Percentiles rank a stretch among this genome's conserved stretches.
Conservation (phyloP, 148 eudicot genomes). For the Hydrangea macrophylla region DNA sequence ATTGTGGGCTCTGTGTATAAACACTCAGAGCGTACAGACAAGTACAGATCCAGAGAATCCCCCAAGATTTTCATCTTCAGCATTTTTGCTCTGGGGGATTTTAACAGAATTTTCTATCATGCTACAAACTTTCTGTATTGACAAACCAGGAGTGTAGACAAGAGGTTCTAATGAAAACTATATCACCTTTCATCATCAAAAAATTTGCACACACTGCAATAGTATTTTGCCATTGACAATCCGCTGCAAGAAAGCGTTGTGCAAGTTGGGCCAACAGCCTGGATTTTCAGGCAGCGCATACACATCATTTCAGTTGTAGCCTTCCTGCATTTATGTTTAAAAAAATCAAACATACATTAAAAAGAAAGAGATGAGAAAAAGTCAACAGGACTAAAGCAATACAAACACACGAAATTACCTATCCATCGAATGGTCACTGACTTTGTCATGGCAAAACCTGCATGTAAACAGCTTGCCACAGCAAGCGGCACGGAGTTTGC, state of each 20-base stretch:
- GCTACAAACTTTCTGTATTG: not conserved
- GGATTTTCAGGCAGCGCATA: conserved; percentile 81
- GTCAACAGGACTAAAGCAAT: conserved; percentile 1
- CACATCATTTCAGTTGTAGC: conserved; percentile 98
- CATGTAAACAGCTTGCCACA: conserved; percentile 86
- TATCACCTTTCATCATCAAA: conserved; percentile 89
- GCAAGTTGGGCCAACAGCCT: conserved; percentile 81
- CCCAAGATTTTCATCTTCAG: no score
- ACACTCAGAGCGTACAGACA: no score
- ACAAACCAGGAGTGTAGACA: not conserved
- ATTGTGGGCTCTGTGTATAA: no score
- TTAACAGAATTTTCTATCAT: not conserved
- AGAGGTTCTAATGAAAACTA: not conserved
- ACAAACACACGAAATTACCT: conserved; percentile 46
- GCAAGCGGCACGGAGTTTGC: conserved; percentile 93
- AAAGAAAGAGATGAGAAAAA: conserved; percentile 1
- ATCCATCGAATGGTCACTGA: conserved; percentile 96
- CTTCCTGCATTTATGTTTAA: conserved; percentile 81
- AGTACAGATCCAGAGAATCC: not conserved
- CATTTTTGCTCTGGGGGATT: not conserved
- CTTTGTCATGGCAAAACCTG: conserved; percentile 95
- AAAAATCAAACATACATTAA: conserved; percentile 9
- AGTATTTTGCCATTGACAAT: conserved; percentile 76
- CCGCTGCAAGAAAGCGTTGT: conserved; percentile 77
- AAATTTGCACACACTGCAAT: conserved; percentile 87